Evolutionary conservation across 2,329 filamentous ascomycete genomes (phyloP).

Genomic region (Fusarium piperis): DNA sequence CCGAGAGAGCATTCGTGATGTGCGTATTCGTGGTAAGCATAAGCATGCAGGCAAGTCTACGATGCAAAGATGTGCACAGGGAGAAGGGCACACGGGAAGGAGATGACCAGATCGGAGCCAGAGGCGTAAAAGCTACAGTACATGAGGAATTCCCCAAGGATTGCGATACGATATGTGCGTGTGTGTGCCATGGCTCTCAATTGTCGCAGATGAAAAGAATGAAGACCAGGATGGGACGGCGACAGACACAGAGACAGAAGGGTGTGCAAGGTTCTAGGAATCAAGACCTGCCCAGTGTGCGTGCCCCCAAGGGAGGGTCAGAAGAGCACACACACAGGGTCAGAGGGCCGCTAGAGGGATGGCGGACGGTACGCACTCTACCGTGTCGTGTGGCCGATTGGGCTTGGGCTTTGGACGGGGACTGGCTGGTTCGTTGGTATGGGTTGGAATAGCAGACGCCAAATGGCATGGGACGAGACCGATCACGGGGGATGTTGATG

Average conservation of each 20-base stretch:
- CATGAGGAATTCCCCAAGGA: slow-evolving; percentile 29
- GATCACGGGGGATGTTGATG: slow-evolving; percentile 35
- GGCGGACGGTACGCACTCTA: slow-evolving; percentile 16
- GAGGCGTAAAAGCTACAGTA: slow-evolving; percentile 13
- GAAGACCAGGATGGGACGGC: slow-evolving; percentile 18
- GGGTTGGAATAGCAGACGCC: slow-evolving; percentile 24
- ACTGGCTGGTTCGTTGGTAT: slow-evolving; percentile 36
- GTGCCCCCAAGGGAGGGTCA: slow-evolving; percentile 28
- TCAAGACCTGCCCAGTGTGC: slow-evolving; percentile 10
- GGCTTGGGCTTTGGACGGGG: slow-evolving; percentile 17
- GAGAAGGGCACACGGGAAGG: slow-evolving; percentile 15
- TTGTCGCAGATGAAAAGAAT: slow-evolving; percentile 29
- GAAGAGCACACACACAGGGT: slow-evolving; percentile 30
- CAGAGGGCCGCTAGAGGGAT: slow-evolving; percentile 27
- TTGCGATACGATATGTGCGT: slow-evolving; percentile 2
- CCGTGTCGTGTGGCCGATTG: slow-evolving; percentile 33
- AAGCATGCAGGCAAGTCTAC: slow-evolving; percentile 7
- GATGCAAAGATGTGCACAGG: slow-evolving; percentile 12
- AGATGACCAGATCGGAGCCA: slow-evolving; percentile 11
- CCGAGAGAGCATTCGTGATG: neutral
- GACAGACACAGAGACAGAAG: slow-evolving; percentile 12
- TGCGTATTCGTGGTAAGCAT: slow-evolving; percentile 12
- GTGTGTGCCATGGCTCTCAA: neutral
- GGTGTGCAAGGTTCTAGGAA: slow-evolving; percentile 29
- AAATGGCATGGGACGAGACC: slow-evolving; percentile 32